A percentile compares a stretch with the other conserved stretches of the same genome.
phyloP scores from a whole-genome alignment of 148 eudicot genomes.

The Pouteria glomerata region DNA sequence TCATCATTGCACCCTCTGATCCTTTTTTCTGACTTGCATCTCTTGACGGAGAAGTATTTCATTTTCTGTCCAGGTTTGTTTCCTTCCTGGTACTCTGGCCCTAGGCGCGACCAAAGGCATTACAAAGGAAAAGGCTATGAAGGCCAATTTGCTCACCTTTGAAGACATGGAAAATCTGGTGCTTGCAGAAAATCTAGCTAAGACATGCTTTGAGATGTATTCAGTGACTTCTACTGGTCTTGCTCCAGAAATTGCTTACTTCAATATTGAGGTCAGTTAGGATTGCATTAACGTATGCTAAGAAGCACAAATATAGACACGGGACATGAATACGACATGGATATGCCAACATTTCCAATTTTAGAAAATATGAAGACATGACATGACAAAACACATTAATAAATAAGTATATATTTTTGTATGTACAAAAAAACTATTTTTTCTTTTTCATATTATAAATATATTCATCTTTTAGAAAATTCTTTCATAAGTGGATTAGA shows the following conservation, averaged over 20 bases:
- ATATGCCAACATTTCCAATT: no score
- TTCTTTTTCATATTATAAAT: no score
- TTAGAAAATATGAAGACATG: no score
- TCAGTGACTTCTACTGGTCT: conserved; percentile 80
- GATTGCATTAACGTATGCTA: no score
- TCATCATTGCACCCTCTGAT: background rate
- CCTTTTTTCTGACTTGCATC: background rate
- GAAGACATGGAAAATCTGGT: conserved; percentile 74
- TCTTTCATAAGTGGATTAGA: no score
- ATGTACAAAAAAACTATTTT: no score
- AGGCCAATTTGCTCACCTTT: conserved; percentile 46
- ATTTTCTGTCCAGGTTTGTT: conserved; percentile 56
- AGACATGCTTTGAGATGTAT: conserved; percentile 87
- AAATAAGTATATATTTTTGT: no score
- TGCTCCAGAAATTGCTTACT: conserved; percentile 83
- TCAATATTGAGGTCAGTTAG: conserved; percentile 65
- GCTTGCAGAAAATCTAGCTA: conserved; percentile 83
- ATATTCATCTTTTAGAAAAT: no score
- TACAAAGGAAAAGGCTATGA: conserved; percentile 64
- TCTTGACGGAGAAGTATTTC: background rate
- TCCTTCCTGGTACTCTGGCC: conserved; percentile 86
- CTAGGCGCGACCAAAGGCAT: conserved; percentile 90
- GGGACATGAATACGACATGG: no score
- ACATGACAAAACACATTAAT: no score
- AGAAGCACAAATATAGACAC: no score